phyloP scores from a whole-genome alignment of 2,329 filamentous ascomycete genomes.

The Fusarium penzigii region DNA sequence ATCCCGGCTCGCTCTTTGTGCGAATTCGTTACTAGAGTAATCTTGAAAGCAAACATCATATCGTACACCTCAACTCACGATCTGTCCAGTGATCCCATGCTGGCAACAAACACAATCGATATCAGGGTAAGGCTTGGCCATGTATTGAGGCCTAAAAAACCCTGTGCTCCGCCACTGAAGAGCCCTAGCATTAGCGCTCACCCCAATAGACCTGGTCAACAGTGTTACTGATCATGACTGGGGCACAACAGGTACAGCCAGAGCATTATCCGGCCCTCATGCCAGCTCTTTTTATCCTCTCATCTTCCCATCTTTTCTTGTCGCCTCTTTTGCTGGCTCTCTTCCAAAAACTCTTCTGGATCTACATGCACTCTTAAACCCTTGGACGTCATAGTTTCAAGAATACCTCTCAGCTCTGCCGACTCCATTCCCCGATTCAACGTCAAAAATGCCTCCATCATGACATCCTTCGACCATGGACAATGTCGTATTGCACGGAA shows the following conservation, averaged over 20 bases:
- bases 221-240: too few species aligned
- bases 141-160: too few species aligned
- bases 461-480: slow-evolving; percentile 50
- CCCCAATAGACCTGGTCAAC: too few species aligned
- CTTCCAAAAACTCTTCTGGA: slow-evolving; percentile 48
- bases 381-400: slow-evolving; percentile 49
- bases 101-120: too few species aligned
- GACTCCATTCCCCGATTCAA: slow-evolving; percentile 46
- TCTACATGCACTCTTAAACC: slow-evolving; percentile 54
- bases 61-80: too few species aligned
- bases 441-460: slow-evolving; percentile 54
- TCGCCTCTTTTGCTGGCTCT: slow-evolving; percentile 29
- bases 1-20: too few species aligned
- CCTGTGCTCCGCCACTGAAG: too few species aligned
- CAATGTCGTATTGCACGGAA: slow-evolving; percentile 50
- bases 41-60: too few species aligned
- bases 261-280: background rate
- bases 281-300: slow-evolving; percentile 4
- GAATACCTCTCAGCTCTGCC: slow-evolving; percentile 50
- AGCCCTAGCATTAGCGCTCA: too few species aligned
- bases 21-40: too few species aligned
- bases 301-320: background rate
- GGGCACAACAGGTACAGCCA: background rate
- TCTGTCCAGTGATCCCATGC: too few species aligned
- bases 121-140: too few species aligned